phyloP scores from a whole-genome alignment of 371 early-diverging fungal species.

The Phascolomyces articulosus region DNA sequence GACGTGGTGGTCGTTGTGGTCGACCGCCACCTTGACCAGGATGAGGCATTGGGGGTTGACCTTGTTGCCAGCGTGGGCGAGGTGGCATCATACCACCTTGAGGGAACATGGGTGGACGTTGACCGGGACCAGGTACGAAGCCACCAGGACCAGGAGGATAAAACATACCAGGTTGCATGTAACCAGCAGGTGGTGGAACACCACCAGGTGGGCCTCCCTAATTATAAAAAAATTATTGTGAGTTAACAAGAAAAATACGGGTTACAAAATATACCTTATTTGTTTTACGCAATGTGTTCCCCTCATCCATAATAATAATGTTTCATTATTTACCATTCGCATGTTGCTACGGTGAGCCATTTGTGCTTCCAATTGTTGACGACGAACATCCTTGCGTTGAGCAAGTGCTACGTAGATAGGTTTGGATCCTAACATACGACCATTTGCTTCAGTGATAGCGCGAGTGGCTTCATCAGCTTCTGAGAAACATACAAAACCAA shows the following conservation, averaged over 20 bases:
- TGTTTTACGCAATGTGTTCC: too few species aligned
- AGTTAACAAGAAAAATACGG: slow-evolving; percentile 14
- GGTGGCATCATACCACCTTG: slow-evolving; percentile 38
- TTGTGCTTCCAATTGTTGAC: slow-evolving; percentile 81
- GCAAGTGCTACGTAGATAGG: slow-evolving; percentile 93
- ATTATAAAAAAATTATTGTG: background rate
- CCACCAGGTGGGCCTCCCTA: slow-evolving; percentile 22
- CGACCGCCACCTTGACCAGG: slow-evolving; percentile 53
- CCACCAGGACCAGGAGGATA: slow-evolving; percentile 56
- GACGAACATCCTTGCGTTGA: slow-evolving; percentile 88
- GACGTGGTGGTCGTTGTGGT: slow-evolving; percentile 18
- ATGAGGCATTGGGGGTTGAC: slow-evolving; percentile 33
- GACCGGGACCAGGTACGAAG: slow-evolving; percentile 67
- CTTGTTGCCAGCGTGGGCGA: slow-evolving; percentile 72
- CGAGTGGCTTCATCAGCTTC: slow-evolving; percentile 78
- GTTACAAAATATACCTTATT: too few species aligned
- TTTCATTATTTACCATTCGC: slow-evolving; percentile 41
- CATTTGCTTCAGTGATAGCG: slow-evolving; percentile 82
- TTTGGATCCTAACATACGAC: slow-evolving; percentile 80
- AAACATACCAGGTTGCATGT: slow-evolving; percentile 45
- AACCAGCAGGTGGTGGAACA: slow-evolving; percentile 25
- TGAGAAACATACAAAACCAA: slow-evolving; percentile 80
- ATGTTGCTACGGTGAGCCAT: slow-evolving; percentile 76
- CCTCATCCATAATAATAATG: too few species aligned
- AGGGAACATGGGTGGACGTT: slow-evolving; percentile 55